Base-by-base conservation (phyloP, 2,329 filamentous ascomycete species). In the Pseudogymnoascus sp. region DNA sequence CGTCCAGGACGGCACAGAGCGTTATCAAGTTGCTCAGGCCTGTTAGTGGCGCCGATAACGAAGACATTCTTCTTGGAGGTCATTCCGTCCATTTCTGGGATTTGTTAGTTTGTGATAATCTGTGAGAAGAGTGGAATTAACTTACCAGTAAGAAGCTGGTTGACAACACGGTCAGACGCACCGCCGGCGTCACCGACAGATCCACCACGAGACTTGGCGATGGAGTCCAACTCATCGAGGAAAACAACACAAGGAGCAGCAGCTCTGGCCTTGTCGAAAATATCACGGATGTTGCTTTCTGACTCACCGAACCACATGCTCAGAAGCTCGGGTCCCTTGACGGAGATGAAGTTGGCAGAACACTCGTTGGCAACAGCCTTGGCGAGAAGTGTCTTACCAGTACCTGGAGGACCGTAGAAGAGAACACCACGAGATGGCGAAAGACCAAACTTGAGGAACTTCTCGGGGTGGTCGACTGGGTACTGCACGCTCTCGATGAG, bases 301-400 rank as follows among this genome's bases (percentile, higher is more conserved):
- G 95, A 99, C 82, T 99, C 95, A 87, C 95, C 95, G 75, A 99
- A 99, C 95, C 95, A 99, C 95, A 99, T 99, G 78, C 92, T 97
- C 72, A 99, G 86, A 73, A 99, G 84, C 78, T 99, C 95, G 64
- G 95, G 96, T 66, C 95, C 95, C 87, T 99, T 99, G 78, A 99
- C 89, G 42, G 95, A 99, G 76, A 99, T 97, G 82, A 99, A 99
- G 83, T 99, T 99, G 84, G 95, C 95, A 66, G 95, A 90, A 75
- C 93, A 97, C 82, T 99, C 95, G 80, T 97, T 99, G 80, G 95
- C 95, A 70, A 99, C 95, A 71, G 95, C 95, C 86, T 99, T 99
- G 76, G 95, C 95, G 81, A 99, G 89, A 82, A 99, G 87, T 67
- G 95, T 99, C 85, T 99, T 99, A 96, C 95, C 95, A 75, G 96